A percentile compares a stretch with the other conserved stretches of the same genome.
phyloP scores from a whole-genome alignment of 1,284 basidiomycete species.

The Cryptococcus sp. region DNA sequence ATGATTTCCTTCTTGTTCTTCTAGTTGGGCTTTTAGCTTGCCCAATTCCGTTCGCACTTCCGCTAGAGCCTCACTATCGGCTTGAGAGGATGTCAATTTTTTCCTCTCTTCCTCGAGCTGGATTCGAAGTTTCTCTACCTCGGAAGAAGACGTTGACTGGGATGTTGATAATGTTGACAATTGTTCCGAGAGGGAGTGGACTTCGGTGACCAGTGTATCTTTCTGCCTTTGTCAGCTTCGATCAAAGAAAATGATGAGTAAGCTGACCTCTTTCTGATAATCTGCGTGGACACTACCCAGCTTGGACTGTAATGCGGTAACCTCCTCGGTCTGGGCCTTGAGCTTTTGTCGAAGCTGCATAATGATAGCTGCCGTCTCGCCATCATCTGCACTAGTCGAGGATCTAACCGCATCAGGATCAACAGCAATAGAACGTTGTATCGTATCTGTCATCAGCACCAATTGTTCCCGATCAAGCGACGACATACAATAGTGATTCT shows the following conservation, averaged over 20 bases:
- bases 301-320: constrained; percentile 45
- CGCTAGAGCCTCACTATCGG: constrained; percentile 17
- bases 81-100: constrained; percentile 17
- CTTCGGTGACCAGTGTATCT: constrained; percentile 50
- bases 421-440: constrained; percentile 53
- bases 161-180: constrained; percentile 30
- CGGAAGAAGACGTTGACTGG: constrained; percentile 11
- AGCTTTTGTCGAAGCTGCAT: constrained; percentile 75
- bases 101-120: constrained; percentile 25
- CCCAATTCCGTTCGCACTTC: constrained; percentile 29
- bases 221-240: constrained; percentile 16
- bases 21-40: constrained; percentile 15
- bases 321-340: constrained; percentile 67
- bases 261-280: constrained; percentile 50
- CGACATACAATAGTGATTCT: constrained; percentile 85
- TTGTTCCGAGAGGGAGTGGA: constrained; percentile 40
- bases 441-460: constrained; percentile 46
- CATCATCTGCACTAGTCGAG: constrained; percentile 56
- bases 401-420: constrained; percentile 51
- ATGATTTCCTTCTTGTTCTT: constrained; percentile 2
- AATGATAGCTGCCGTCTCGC: constrained; percentile 73
- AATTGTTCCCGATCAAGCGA: neutral
- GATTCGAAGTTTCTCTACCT: constrained; percentile 27
- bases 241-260: neutral
- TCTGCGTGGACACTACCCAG: constrained; percentile 32